Evolutionary conservation across 1,284 basidiomycete genomes (phyloP).

Genomic region (Apiotrichum laibachii): DNA sequence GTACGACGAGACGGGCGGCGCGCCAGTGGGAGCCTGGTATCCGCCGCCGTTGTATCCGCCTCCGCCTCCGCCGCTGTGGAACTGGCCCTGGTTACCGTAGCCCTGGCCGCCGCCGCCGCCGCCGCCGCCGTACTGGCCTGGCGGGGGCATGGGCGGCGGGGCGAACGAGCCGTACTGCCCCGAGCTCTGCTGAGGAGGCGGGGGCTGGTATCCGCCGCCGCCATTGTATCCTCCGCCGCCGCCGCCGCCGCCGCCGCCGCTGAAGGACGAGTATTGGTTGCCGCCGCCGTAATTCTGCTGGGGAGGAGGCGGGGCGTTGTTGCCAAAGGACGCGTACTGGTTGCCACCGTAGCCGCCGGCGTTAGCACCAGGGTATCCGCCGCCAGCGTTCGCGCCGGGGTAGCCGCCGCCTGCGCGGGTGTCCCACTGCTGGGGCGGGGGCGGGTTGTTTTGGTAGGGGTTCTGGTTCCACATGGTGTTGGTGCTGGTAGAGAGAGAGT

Average conservation of each 20-base stretch:
- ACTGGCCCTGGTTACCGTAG: neutral
- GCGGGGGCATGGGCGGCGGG: neutral
- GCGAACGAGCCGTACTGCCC: neutral
- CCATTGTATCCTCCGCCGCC: neutral
- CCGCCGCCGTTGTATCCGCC: neutral
- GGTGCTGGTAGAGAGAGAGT: neutral
- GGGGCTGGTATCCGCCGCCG: neutral
- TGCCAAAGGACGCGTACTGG: neutral
- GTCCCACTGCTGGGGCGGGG: constrained; percentile 11
- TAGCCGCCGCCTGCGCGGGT: neutral
- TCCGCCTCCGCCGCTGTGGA: constrained; percentile 2
- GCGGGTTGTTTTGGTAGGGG: constrained; percentile 18
- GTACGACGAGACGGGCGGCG: constrained; percentile 15
- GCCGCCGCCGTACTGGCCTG: constrained; percentile 3
- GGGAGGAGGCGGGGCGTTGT: neutral
- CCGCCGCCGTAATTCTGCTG: constrained; percentile 6
- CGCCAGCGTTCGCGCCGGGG: neutral
- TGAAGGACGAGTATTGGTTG: neutral
- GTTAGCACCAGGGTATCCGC: neutral
- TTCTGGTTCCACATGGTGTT: constrained; percentile 11
- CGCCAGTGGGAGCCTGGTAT: constrained; percentile 17
- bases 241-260: constrained; percentile 2
- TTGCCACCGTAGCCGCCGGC: neutral
- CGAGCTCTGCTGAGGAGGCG: neutral
- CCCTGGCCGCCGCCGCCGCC: neutral